A percentile compares a stretch with the other conserved stretches of the same genome.
Evolutionary conservation across 768 basidiomycete species (phyloP).

Genomic region (Agrocybe praecox): DNA sequence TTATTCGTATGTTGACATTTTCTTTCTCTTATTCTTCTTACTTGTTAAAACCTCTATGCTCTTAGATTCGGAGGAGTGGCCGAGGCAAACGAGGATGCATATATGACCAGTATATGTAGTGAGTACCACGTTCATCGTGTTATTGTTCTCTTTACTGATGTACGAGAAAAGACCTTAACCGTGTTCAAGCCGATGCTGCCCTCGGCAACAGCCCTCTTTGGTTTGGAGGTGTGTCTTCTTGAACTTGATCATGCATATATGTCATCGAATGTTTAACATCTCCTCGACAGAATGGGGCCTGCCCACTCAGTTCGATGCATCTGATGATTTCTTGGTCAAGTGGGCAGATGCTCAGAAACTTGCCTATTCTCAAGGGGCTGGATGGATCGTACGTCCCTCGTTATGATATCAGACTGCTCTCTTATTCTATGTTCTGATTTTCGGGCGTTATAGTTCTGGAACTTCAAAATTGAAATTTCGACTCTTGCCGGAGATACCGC

Average conservation of each 20-base stretch:
- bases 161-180: conserved; percentile 56
- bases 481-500: conserved; percentile 48
- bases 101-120: conserved; percentile 74
- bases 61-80: conserved; percentile 71
- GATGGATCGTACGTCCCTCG: conserved; percentile 61
- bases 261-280: background rate
- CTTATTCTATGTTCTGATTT: background rate
- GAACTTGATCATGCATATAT: background rate
- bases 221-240: conserved; percentile 36
- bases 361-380: conserved; percentile 57
- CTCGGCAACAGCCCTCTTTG: conserved; percentile 40
- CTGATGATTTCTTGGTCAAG: conserved; percentile 58
- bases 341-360: conserved; percentile 83
- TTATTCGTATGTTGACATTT: conserved; percentile 54
- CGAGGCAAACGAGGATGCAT: conserved; percentile 61
- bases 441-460: conserved; percentile 42
- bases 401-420: background rate
- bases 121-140: conserved; percentile 22
- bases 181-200: conserved; percentile 41
- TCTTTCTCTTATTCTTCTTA: background rate
- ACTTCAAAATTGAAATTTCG: conserved; percentile 72
- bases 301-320: conserved; percentile 63
- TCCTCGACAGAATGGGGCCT: conserved; percentile 46
- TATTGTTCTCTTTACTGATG: background rate
- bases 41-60: background rate